Conservation (phyloP, 257 asterid species). For the Nicotiana knightiana region DNA sequence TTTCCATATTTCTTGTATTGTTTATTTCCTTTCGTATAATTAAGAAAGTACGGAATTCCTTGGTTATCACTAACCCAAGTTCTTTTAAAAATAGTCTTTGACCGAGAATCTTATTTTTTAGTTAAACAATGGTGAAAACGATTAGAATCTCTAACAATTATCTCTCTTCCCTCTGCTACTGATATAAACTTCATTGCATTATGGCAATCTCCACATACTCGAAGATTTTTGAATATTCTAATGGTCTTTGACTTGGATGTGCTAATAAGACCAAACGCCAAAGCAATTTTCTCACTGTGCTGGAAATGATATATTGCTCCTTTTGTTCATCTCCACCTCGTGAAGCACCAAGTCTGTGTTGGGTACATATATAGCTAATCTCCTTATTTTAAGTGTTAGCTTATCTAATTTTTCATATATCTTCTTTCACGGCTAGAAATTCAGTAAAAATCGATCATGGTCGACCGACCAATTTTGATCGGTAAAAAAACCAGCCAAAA, state of each 20-base stretch:
- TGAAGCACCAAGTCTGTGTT: conserved; percentile 70
- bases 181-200: conserved; percentile 65
- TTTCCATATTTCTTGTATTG: too few relatives aligned
- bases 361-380: conserved; percentile 57
- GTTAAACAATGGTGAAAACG: conserved; percentile 59
- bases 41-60: too few relatives aligned
- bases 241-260: conserved; percentile 47
- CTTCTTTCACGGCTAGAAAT: too few relatives aligned
- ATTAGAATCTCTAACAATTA: conserved; percentile 79
- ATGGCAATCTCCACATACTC: conserved; percentile 94
- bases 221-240: conserved; percentile 72
- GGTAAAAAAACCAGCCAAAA: too few relatives aligned
- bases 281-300: conserved; percentile 85
- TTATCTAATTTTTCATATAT: conserved; percentile 53
- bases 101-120: too few relatives aligned
- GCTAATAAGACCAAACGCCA: conserved; percentile 81
- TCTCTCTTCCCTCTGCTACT: conserved; percentile 62
- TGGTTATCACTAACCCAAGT: too few relatives aligned
- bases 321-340: conserved; percentile 79
- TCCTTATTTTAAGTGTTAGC: conserved; percentile 35
- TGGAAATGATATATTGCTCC: conserved; percentile 61
- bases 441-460: too few relatives aligned
- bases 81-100: too few relatives aligned
- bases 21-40: too few relatives aligned
- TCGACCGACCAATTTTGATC: too few relatives aligned